These are phyloP conservation scores for Ophiocytium majus DNA, from an alignment of 352 stramenopile species.

Conservation along the genomic window DNA sequence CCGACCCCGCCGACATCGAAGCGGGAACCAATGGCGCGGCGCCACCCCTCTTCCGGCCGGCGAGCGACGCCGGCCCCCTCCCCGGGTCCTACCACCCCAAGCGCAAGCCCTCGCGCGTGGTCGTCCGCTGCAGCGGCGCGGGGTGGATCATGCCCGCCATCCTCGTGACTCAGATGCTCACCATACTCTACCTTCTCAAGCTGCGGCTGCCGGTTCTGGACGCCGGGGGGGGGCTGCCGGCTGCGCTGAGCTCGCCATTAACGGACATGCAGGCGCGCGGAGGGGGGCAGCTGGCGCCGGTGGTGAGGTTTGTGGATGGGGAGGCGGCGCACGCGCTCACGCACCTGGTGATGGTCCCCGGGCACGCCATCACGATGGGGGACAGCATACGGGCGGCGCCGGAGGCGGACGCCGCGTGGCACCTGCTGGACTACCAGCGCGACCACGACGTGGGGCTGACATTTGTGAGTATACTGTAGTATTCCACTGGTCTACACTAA, in stretches of 20 bases:
- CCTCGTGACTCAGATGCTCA: not conserved
- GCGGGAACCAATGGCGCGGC: no score
- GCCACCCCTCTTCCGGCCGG: no score
- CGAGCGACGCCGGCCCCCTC: no score
- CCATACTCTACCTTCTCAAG: constrained; percentile 1
- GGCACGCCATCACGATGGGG: constrained; percentile 47
- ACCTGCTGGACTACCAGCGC: constrained; percentile 51
- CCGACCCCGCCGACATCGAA: no score
- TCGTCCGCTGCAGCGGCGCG: not conserved
- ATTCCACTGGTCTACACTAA: no score
- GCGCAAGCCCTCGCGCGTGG: not conserved
- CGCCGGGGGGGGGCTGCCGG: not conserved
- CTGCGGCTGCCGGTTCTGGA: constrained; percentile 10
- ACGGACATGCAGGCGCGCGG: no score
- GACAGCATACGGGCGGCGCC: constrained; percentile 24
- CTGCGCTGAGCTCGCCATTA: no score
- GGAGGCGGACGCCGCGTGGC: constrained; percentile 40
- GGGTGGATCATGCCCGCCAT: not conserved
- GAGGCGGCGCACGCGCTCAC: constrained; percentile 20
- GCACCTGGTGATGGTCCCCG: constrained; percentile 52
- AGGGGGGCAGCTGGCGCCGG: not conserved
- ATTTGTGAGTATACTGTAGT: constrained; percentile 17
- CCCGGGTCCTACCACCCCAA: not conserved
- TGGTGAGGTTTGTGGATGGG: constrained; percentile 25
- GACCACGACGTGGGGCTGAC: constrained; percentile 39